phyloP scores from a whole-genome alignment of 306 rosid genomes.

The Cicer chorassanicum region DNA sequence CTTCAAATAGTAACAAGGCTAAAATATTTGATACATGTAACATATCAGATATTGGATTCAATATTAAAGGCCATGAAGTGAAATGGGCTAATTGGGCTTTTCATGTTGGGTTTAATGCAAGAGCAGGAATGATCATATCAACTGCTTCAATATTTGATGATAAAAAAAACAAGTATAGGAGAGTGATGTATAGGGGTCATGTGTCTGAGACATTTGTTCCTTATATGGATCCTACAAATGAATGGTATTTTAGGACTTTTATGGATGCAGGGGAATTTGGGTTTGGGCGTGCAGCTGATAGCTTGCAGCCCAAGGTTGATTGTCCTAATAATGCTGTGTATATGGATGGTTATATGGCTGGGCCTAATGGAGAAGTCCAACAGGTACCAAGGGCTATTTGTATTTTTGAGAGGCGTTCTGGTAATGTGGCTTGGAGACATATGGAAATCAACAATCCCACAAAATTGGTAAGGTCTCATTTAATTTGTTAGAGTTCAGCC shows the following conservation, averaged over 20 bases:
- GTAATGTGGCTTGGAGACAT: conserved; percentile 80
- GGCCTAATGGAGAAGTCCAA: conserved; percentile 69
- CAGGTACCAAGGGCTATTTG: conserved; percentile 74
- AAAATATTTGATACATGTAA: conserved; percentile 42
- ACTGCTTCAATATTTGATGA: conserved; percentile 79
- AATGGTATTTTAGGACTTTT: conserved; percentile 88
- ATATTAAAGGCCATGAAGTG: conserved; percentile 56
- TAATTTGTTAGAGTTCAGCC: no score
- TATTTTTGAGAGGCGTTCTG: conserved; percentile 69
- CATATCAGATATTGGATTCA: conserved; percentile 51
- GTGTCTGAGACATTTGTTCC: conserved; percentile 92
- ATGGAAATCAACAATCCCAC: conserved; percentile 83
- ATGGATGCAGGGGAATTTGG: conserved; percentile 92
- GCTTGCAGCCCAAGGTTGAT: conserved; percentile 67
- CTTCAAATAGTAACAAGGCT: conserved; percentile 35
- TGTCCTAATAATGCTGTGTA: conserved; percentile 75
- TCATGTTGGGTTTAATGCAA: conserved; percentile 79
- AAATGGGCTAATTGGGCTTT: conserved; percentile 85
- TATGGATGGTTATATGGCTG: conserved; percentile 75
- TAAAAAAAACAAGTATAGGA: conserved; percentile 49
- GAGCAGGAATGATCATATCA: conserved; percentile 78
- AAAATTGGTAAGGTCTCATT: conserved; percentile 53
- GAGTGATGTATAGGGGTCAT: conserved; percentile 83
- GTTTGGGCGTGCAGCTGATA: conserved; percentile 77
- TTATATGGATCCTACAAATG: conserved; percentile 77